Conservation (phyloP, 441 rosid species). For the Mallotus repandus region DNA sequence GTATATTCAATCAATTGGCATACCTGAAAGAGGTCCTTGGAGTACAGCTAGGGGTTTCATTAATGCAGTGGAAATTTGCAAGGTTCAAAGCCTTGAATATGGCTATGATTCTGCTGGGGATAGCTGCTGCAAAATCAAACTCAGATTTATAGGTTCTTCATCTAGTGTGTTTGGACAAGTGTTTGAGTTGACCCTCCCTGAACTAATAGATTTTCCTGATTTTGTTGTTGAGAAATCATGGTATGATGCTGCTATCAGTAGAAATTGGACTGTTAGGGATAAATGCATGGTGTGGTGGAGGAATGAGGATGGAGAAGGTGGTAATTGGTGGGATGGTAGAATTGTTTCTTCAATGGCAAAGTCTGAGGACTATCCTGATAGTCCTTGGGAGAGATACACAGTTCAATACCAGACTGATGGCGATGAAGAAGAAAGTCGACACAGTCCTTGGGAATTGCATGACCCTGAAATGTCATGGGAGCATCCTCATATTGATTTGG, state of each 20-base stretch:
- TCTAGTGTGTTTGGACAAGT: constrained; percentile 47
- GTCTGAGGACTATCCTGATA: constrained; percentile 69
- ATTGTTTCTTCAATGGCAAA: constrained; percentile 66
- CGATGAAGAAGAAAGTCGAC: constrained; percentile 53
- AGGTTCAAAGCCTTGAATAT: constrained; percentile 72
- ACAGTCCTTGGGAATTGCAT: constrained; percentile 98
- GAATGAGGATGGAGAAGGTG: constrained; percentile 78
- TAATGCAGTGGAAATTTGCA: constrained; percentile 79
- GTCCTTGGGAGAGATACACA: constrained; percentile 95
- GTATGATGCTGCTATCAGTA: constrained; percentile 71
- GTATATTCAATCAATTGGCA: constrained; percentile 41
- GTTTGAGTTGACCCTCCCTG: constrained; percentile 76
- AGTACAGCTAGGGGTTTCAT: constrained; percentile 44
- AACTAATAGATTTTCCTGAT: constrained; percentile 79
- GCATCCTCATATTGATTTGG: constrained; percentile 63
- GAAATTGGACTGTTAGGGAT: constrained; percentile 80
- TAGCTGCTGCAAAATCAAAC: constrained; percentile 93
- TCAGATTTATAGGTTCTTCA: constrained; percentile 59
- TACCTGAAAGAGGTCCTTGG: constrained; percentile 72
- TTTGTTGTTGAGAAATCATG: constrained; percentile 89
- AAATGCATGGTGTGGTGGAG: constrained; percentile 97
- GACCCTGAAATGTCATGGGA: constrained; percentile 71
- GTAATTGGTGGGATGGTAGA: constrained; percentile 97
- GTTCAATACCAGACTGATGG: constrained; percentile 67
- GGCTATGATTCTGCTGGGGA: constrained; percentile 83